phyloP scores from a whole-genome alignment of 2,329 filamentous ascomycete species.

The Curvularia hawaiiensis region DNA sequence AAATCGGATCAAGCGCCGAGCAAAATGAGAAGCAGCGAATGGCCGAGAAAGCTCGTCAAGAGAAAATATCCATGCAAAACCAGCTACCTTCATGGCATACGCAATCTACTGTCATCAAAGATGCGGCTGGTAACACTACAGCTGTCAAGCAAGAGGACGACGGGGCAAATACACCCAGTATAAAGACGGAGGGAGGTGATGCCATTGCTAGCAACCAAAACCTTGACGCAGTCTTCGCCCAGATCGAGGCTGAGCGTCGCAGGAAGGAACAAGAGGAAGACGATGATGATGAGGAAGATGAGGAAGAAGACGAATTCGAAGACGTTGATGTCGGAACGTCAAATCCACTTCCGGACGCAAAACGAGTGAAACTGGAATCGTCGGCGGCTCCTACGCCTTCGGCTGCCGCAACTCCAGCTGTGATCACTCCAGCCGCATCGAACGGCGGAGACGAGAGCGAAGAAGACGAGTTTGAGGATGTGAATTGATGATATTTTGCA shows the following conservation, averaged over 20 bases:
- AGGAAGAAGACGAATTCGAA: conserved; percentile 26
- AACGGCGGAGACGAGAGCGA: conserved; percentile 54
- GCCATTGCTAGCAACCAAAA: conserved; percentile 58
- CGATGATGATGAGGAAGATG: conserved; percentile 45
- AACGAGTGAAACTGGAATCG: conserved; percentile 66
- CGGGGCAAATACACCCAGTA: conserved; percentile 40
- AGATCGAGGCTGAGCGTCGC: conserved; percentile 63
- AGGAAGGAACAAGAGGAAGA: conserved; percentile 51
- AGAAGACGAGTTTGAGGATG: conserved; percentile 55
- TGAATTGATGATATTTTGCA: conserved; percentile 37
- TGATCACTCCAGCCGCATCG: conserved; percentile 47
- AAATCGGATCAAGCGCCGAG: conserved; percentile 69
- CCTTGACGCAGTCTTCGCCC: conserved; percentile 71
- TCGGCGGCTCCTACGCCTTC: conserved; percentile 44
- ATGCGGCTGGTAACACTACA: conserved; percentile 53
- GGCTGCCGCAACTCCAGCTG: conserved; percentile 41
- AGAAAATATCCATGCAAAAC: conserved; percentile 70
- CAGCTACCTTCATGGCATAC: conserved; percentile 74
- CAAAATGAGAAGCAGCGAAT: conserved; percentile 70
- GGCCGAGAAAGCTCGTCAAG: conserved; percentile 67
- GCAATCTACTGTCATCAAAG: conserved; percentile 65
- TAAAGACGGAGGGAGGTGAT: conserved; percentile 53
- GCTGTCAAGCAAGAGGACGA: conserved; percentile 46
- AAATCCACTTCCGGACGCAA: conserved; percentile 52
- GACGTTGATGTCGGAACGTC: conserved; percentile 42